Base-by-base conservation (phyloP, 2,329 filamentous ascomycete species). In the Pseudophaeomoniella oleicola region DNA sequence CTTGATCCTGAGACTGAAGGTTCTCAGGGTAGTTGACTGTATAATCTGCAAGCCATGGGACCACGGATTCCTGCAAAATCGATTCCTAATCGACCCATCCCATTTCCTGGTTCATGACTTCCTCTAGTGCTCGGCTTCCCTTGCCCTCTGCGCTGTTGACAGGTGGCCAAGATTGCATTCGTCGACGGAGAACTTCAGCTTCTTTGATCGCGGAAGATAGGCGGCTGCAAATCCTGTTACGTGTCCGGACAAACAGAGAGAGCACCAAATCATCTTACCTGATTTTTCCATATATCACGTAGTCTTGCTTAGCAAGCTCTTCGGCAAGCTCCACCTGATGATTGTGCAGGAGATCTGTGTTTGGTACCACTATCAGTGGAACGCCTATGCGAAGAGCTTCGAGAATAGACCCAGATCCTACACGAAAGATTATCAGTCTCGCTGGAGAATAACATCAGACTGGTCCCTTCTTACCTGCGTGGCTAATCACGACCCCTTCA, bases 251-350 rank as follows among this genome's bases (percentile, higher is more conserved):
- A 16, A 9, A 6, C 31, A n/a, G 36, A 16, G 13, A 11, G 30
- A 10, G 6, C 27, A 3, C 16, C 13, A 16, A 19, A 17, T 5
- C 19, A n/a, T 53, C 69, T 38, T 67, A 85, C 79, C 70, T 66
- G 30, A 84, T 60, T 37, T 67, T 63, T 9, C 80, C 81, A 47
- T 78, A 69, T n/a, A 87, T 67, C 2, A 84, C 75, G 58, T 92
- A 93, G 16, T 80, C 78, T 46, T 84, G 73, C 16, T 66, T 62
- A 19, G 80, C 72, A 39, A 96, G 69, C 45, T 83, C 78, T 35
- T 76, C 66, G 1, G 88, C 88, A 37, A 98, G 71, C 55, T 96
- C 85, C 14, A 75, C 71, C 58, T 98, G 90, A 53, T 98, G 90
- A 50, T 98, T 88, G 51, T 92, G 78, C 48, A 94, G 70, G 1